Conservation (phyloP, 192 early-diverging fungal genomes). For the Linnemannia zychae region DNA sequence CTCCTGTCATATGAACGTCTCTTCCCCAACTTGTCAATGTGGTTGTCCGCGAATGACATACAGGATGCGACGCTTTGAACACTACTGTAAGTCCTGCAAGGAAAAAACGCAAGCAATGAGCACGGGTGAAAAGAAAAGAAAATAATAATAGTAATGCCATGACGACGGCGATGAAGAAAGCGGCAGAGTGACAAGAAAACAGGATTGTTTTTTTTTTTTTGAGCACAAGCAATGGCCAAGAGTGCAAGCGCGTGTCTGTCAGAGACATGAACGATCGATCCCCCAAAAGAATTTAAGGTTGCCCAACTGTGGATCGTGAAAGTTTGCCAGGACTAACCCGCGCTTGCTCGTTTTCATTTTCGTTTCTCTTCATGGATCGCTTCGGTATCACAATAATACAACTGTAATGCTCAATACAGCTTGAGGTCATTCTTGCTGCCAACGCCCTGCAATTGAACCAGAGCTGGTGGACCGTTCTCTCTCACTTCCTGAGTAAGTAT, state of each 20-base stretch:
- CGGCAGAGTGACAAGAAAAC: background rate
- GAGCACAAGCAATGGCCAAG: constrained; percentile 4
- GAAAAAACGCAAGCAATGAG: background rate
- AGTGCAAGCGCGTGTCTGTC: constrained; percentile 1
- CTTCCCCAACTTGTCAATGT: background rate
- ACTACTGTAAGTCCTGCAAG: constrained; percentile 57
- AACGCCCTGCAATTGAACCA: constrained; percentile 51
- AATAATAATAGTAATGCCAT: background rate
- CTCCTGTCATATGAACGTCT: background rate
- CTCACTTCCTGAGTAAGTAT: constrained; percentile 50
- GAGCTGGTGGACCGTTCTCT: constrained; percentile 56
- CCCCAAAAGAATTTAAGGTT: constrained; percentile 43
- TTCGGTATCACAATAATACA: background rate
- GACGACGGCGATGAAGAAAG: background rate
- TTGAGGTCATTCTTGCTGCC: constrained; percentile 50
- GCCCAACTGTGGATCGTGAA: background rate
- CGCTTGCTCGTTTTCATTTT: background rate
- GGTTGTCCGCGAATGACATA: background rate
- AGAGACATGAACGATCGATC: background rate
- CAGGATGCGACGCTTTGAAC: constrained; percentile 73
- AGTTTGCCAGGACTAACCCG: too few species aligned
- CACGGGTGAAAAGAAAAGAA: background rate
- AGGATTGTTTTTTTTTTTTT: background rate
- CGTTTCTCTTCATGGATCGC: background rate
- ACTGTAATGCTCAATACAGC: constrained; percentile 14